Evolutionary conservation across 1,139 yeast species (phyloP), one percentile per base, ranked within the genome.

Genomic region (Protomyces gravidus): DNA sequence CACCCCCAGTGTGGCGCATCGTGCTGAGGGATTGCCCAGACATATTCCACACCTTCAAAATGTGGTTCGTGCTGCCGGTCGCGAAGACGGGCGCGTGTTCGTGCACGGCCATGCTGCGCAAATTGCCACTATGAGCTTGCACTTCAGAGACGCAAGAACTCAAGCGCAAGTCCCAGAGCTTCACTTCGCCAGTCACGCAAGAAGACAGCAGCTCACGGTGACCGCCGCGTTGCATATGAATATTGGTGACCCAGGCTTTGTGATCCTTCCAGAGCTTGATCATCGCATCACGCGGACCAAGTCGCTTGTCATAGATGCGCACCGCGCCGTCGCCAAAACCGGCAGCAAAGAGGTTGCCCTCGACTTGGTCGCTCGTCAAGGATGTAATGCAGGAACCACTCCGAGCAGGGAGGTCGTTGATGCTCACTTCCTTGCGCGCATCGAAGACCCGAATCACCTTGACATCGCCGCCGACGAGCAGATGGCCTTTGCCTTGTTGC

Each of bases 171-270:
- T 92, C 98, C 98, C 98, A 94, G 28, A 92, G 70, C 64, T 85
- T 86, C 2, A 92, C 86, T 55, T 78, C 77, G 1, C 98, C 97
- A 69, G 88, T 94, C 0, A 86, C 76, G 2, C 92, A 80, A 26
- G 76, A 97, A 67, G 92, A 84, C 2, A 86, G 86, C 52, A 94
- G 77, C 71, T 94, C 99, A 61, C 99, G 78, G 65, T 82, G 83
- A 0, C 98, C 98, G 36, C 98, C 98, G 68, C 98, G 78, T 75
- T 92, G 99, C 95, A 92, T 86, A 67, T 89, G 95, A 1, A 90
- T 83, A 66, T 87, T 89, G 59, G 85, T 77, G 53, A 94, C 82
- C 66, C 90, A 81, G 2, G 87, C 80, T 45, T 76, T 71, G 50
- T 81, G 81, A 33, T 73, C 71, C 67, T 80, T 79, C 96, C 97